Evolutionary conservation across 2,329 filamentous ascomycete genomes (phyloP).

Genomic region (Aspergillus sp.): DNA sequence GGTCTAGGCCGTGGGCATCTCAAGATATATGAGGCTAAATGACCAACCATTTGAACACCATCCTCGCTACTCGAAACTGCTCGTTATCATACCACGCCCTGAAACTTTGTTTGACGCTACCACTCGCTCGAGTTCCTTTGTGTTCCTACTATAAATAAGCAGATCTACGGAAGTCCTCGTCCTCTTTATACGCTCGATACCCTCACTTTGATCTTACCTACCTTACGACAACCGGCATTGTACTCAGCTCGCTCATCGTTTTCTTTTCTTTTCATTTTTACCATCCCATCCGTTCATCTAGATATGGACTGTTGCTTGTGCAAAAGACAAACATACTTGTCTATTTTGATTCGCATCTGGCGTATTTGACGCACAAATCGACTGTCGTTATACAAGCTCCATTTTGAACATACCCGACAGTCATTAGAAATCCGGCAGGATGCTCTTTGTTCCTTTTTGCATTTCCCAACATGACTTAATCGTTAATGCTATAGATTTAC

Average conservation of each 20-base stretch:
- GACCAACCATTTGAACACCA: neutral
- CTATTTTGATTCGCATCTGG: slow-evolving; percentile 8
- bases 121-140: neutral
- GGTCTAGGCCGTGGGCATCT: neutral
- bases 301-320: slow-evolving; percentile 7
- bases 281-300: slow-evolving; percentile 4
- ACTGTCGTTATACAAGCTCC: slow-evolving; percentile 6
- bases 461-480: slow-evolving; percentile 17
- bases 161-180: neutral
- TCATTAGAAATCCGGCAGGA: neutral
- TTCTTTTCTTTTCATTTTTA: neutral
- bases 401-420: neutral
- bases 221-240: slow-evolving; percentile 5
- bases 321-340: slow-evolving; percentile 1
- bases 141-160: neutral
- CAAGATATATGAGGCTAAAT: slow-evolving; percentile 10
- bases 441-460: neutral
- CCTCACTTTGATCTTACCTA: neutral
- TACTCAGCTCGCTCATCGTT: neutral
- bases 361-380: slow-evolving; percentile 12
- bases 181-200: neutral
- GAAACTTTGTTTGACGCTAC: neutral
- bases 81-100: neutral
- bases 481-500: slow-evolving; percentile 23
- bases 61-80: neutral